Evolutionary conservation across 2,329 filamentous ascomycete genomes (phyloP).

Genomic region (Daldinia eschscholtzii): DNA sequence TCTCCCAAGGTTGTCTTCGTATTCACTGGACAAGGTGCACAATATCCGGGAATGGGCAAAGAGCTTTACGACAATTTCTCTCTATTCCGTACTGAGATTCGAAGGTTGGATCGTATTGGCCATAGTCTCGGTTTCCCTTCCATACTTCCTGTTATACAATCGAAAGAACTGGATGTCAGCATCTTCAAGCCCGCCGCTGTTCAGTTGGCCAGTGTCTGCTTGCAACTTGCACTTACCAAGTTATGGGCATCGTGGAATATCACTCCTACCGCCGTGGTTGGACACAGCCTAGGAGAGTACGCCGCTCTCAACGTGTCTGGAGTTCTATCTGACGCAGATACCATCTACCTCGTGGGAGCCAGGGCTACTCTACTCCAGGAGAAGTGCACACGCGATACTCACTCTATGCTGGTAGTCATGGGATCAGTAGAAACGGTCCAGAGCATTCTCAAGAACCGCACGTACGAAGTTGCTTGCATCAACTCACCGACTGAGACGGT

Average conservation of each 20-base stretch:
- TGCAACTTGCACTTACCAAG: conserved; percentile 55
- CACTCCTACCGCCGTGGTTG: conserved; percentile 57
- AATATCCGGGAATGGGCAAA: conserved; percentile 50
- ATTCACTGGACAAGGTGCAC: conserved; percentile 62
- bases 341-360: conserved; percentile 69
- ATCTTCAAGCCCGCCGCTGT: not conserved
- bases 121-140: conserved; percentile 54
- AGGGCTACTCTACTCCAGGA: conserved; percentile 67
- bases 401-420: conserved; percentile 72
- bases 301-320: conserved; percentile 70
- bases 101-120: conserved; percentile 51
- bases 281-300: conserved; percentile 70
- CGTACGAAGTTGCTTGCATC: conserved; percentile 67
- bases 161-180: not conserved
- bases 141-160: conserved; percentile 42
- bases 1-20: conserved; percentile 54
- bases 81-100: conserved; percentile 53
- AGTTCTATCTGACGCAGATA: conserved; percentile 69
- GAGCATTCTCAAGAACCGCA: conserved; percentile 50
- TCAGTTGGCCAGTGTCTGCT: conserved; percentile 53
- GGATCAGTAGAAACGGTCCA: conserved; percentile 54
- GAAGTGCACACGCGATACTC: conserved; percentile 66
- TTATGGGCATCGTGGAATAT: conserved; percentile 56
- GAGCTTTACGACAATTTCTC: conserved; percentile 53
- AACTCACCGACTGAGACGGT: conserved; percentile 74